A percentile compares a stretch with the other conserved stretches of the same genome.
Conservation (phyloP, 257 asterid species). For the Solanum raphanifolium region DNA sequence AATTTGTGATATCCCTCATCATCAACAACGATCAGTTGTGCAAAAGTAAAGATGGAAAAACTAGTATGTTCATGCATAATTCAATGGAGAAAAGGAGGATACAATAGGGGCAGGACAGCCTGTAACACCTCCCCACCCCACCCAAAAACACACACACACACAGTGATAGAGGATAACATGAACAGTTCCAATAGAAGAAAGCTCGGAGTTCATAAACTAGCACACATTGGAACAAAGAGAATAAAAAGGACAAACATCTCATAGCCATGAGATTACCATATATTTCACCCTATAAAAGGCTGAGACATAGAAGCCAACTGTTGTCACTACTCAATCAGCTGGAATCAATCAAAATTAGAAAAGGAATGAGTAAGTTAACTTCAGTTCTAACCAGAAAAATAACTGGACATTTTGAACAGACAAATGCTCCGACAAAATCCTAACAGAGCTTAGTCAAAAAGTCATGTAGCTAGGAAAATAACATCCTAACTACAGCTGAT, state of each 20-base stretch:
- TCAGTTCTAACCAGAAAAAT: not conserved
- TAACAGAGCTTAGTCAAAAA: not conserved
- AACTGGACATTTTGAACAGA: not conserved
- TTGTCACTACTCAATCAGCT: not conserved
- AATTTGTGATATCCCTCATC: not conserved
- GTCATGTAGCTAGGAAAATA: not conserved
- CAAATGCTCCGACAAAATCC: not conserved
- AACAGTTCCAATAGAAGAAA: not conserved
- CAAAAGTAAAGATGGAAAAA: not conserved
- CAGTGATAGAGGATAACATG: not conserved
- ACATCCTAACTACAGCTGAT: not conserved
- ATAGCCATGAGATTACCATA: not conserved
- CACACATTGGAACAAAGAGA: not conserved
- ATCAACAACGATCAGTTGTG: not conserved
- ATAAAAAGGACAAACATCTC: not conserved
- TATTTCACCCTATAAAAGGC: not conserved
- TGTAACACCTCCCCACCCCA: not conserved
- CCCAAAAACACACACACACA: not conserved
- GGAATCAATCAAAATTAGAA: not conserved
- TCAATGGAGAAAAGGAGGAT: not conserved
- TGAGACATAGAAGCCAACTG: not conserved
- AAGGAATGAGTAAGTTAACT: not conserved
- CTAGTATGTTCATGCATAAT: not conserved
- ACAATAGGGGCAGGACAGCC: not conserved
- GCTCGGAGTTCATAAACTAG: not conserved